These are phyloP conservation scores for Fusarium bulbicola DNA, from an alignment of 2,329 filamentous ascomycete genomes.

Conservation along the genomic window DNA sequence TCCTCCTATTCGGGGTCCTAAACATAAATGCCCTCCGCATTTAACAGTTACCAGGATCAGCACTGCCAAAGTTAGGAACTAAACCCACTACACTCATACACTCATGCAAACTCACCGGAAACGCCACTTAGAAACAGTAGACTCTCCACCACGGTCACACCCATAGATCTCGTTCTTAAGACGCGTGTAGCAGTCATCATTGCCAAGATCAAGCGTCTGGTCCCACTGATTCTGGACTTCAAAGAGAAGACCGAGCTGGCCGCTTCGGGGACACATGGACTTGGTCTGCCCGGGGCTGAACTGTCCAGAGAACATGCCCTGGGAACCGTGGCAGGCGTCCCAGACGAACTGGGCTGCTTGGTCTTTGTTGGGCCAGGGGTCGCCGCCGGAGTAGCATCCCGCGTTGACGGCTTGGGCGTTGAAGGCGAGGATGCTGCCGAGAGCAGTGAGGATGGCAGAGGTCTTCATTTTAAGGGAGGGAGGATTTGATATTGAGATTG, in stretches of 20 bases:
- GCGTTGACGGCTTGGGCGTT: not conserved
- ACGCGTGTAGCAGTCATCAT: not conserved
- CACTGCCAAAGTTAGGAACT: not conserved
- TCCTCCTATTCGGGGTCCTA: not conserved
- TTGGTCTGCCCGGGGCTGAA: not conserved
- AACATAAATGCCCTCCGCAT: not conserved
- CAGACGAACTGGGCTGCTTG: not conserved
- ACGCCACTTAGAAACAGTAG: not conserved
- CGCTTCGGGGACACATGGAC: not conserved
- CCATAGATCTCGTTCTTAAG: not conserved
- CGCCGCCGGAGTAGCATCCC: not conserved
- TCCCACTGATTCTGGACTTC: not conserved
- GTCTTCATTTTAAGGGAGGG: not conserved
- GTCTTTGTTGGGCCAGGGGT: not conserved
- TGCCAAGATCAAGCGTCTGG: not conserved
- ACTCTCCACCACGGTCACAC: not conserved
- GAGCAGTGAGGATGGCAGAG: not conserved
- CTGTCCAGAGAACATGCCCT: not conserved
- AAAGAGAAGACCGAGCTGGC: not conserved
- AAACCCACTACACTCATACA: fast-evolving
- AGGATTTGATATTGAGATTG: no score
- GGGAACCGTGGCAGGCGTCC: not conserved
- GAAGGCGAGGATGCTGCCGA: not conserved
- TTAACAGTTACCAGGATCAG: not conserved
- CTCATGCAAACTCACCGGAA: not conserved